Conservation (phyloP, 1,284 basidiomycete species). For the Trichosporon sp. region DNA sequence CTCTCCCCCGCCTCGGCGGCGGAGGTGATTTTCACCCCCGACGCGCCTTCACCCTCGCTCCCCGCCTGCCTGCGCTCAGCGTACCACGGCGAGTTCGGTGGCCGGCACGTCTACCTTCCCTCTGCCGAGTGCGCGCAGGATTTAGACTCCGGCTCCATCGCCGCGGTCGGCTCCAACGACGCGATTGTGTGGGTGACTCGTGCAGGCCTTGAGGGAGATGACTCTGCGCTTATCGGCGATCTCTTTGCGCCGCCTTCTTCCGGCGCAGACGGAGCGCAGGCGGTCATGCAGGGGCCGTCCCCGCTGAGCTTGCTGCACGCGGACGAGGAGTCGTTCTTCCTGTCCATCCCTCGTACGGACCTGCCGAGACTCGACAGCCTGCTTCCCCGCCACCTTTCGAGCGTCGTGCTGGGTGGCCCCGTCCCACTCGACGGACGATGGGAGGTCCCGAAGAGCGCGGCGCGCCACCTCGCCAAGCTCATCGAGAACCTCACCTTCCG, state of each 20-base stretch:
- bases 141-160: slow-evolving; percentile 21
- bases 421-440: background rate
- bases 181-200: slow-evolving; percentile 14
- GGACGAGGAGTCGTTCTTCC: slow-evolving; percentile 28
- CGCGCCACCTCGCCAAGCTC: slow-evolving; percentile 41
- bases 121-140: slow-evolving; percentile 21
- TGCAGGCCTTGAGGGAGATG: background rate
- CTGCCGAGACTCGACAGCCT: slow-evolving; percentile 43
- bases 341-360: slow-evolving; percentile 31
- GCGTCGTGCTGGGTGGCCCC: slow-evolving; percentile 30
- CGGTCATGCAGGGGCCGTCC: background rate
- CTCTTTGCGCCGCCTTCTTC: background rate
- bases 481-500: slow-evolving; percentile 35
- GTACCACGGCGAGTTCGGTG: slow-evolving; percentile 35
- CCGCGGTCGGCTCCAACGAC: slow-evolving; percentile 11
- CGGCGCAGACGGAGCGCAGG: background rate
- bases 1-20: background rate
- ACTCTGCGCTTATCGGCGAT: background rate
- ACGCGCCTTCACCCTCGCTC: slow-evolving; percentile 5
- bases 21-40: slow-evolving; percentile 1
- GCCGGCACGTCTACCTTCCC: slow-evolving; percentile 15
- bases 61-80: slow-evolving; percentile 21
- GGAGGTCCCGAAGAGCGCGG: slow-evolving; percentile 33
- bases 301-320: slow-evolving; percentile 23
- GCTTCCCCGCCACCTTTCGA: slow-evolving; percentile 42